Percentiles rank a stretch among this genome's conserved stretches.
Evolutionary conservation across 805 yeast genomes (phyloP).

Genomic region (Starmerella apicola): DNA sequence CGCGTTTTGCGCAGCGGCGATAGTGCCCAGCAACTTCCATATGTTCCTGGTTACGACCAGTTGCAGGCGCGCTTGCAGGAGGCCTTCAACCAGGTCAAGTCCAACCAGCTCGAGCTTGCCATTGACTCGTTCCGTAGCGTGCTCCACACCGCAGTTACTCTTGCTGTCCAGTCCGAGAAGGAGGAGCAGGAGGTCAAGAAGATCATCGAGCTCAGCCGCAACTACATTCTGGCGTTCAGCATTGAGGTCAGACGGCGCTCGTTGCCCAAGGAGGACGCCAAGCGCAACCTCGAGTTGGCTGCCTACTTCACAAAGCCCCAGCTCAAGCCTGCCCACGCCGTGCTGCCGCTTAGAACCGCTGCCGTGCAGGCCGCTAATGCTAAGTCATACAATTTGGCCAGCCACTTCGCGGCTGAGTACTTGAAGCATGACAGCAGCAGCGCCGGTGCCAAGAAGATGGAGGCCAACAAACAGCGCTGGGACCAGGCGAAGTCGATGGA

Average conservation of each 20-base stretch:
- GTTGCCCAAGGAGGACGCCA: slow-evolving; percentile 48
- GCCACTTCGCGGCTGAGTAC: slow-evolving; percentile 78
- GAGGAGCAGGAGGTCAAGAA: slow-evolving; percentile 67
- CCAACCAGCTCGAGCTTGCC: slow-evolving; percentile 73
- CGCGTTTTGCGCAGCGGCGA: slow-evolving; percentile 49
- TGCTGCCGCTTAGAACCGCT: slow-evolving; percentile 86
- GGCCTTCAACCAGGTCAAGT: slow-evolving; percentile 74
- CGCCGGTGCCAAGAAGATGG: slow-evolving; percentile 68
- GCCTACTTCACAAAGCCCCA: slow-evolving; percentile 86
- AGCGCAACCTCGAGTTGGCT: slow-evolving; percentile 86
- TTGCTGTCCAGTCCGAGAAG: slow-evolving; percentile 59
- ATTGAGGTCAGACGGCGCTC: slow-evolving; percentile 84
- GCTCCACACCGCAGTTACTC: slow-evolving; percentile 59
- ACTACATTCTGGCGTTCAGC: slow-evolving; percentile 82
- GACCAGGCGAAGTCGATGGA: slow-evolving; percentile 65
- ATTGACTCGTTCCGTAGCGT: slow-evolving; percentile 66
- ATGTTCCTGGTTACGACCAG: slow-evolving; percentile 57
- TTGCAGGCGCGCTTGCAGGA: slow-evolving; percentile 50
- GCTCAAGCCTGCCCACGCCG: slow-evolving; percentile 69
- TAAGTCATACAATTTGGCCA: slow-evolving; percentile 78
- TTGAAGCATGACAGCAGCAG: slow-evolving; percentile 59
- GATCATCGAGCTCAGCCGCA: slow-evolving; percentile 62
- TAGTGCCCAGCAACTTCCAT: slow-evolving; percentile 44
- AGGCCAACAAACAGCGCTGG: slow-evolving; percentile 64
- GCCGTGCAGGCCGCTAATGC: slow-evolving; percentile 83